These are phyloP conservation scores for Penicillium antarcticum DNA, from an alignment of 495 filamentous ascomycete species.

Conservation along the genomic window DNA sequence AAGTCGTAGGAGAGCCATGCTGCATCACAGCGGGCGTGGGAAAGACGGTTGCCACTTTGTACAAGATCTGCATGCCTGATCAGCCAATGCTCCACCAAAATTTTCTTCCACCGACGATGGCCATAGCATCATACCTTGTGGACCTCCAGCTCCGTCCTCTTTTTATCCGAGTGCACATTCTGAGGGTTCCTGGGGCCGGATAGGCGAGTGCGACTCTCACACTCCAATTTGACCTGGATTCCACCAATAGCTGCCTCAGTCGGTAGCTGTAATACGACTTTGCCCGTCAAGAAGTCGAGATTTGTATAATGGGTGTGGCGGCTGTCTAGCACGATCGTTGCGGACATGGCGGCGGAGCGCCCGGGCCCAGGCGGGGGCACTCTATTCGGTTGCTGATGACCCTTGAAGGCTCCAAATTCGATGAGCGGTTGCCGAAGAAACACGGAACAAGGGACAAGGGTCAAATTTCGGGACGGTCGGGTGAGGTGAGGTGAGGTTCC, in stretches of 20 bases:
- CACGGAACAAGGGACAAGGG: background rate
- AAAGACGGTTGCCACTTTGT: conserved; percentile 62
- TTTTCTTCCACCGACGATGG: background rate
- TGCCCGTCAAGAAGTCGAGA: conserved; percentile 73
- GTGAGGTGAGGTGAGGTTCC: background rate
- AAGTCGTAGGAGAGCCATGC: conserved; percentile 36
- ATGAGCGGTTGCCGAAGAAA: background rate
- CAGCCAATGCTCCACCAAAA: conserved; percentile 4
- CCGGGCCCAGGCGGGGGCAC: conserved; percentile 10
- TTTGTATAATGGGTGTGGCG: conserved; percentile 80
- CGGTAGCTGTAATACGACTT: conserved; percentile 60
- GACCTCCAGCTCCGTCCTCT: conserved; percentile 64
- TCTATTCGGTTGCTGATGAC: background rate
- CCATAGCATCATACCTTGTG: conserved; percentile 63
- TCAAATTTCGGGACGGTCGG: background rate
- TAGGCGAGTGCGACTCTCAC: conserved; percentile 72
- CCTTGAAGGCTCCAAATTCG: background rate
- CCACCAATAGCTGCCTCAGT: conserved; percentile 66
- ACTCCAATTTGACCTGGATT: conserved; percentile 92
- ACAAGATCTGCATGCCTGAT: conserved; percentile 53
- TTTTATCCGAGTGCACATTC: conserved; percentile 55
- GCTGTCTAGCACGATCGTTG: conserved; percentile 72
- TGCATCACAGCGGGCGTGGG: conserved; percentile 53
- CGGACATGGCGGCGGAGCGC: conserved; percentile 60
- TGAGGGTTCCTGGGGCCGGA: conserved; percentile 53